A percentile compares a stretch with the other conserved stretches of the same genome.
phyloP scores from a whole-genome alignment of 2,329 filamentous ascomycete species.

The Sporothrix phasma region DNA sequence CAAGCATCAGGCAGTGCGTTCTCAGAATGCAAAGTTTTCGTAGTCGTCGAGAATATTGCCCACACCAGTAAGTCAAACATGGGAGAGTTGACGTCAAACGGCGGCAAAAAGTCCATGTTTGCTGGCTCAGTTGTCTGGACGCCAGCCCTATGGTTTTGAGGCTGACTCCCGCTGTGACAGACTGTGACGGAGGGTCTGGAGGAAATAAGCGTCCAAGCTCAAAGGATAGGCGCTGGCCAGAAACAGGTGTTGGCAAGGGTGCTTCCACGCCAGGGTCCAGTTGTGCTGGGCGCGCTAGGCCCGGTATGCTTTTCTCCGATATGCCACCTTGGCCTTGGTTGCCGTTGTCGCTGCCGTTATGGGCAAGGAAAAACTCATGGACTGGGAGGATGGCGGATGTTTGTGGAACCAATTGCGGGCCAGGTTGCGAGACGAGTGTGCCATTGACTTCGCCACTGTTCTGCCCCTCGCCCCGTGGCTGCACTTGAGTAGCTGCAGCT shows the following conservation, averaged over 20 bases:
- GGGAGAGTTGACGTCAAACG: not conserved
- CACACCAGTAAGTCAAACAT: not conserved
- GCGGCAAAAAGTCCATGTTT: not conserved
- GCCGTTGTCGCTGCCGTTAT: too few species aligned
- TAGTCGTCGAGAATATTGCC: slow-evolving; percentile 4
- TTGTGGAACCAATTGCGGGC: too few species aligned
- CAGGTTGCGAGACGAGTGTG: not conserved
- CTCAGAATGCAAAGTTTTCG: slow-evolving; percentile 4
- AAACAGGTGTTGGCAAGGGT: not conserved
- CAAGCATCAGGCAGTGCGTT: too few species aligned
- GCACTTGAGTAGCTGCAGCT: not conserved
- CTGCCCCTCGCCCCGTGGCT: not conserved
- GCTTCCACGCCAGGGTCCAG: not conserved
- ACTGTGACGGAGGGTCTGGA: not conserved
- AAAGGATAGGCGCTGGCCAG: not conserved
- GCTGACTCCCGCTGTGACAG: not conserved
- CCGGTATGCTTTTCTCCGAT: not conserved
- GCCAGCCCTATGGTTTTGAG: not conserved
- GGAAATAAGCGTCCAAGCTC: not conserved
- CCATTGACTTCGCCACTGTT: not conserved
- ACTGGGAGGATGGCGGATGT: not conserved
- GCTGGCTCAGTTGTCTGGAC: not conserved
- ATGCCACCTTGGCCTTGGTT: not conserved
- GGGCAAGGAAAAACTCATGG: not conserved
- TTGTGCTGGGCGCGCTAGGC: not conserved